A percentile compares a stretch with the other conserved stretches of the same genome.
Evolutionary conservation across 1,284 basidiomycete genomes (phyloP).

Genomic region (Chalciporus sp.): DNA sequence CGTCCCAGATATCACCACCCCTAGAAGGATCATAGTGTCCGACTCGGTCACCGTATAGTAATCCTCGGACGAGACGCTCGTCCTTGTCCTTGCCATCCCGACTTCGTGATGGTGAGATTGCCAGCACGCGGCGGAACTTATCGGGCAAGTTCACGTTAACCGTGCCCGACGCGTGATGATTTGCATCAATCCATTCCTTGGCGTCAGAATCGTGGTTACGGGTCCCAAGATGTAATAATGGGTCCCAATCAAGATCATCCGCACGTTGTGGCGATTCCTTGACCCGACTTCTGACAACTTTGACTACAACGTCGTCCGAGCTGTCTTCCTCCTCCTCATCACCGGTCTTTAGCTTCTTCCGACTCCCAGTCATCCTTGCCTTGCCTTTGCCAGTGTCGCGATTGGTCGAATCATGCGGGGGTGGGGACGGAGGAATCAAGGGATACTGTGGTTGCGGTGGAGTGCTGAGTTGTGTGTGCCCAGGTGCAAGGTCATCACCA

Average conservation of each 20-base stretch:
- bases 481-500: neutral
- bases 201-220: conserved; percentile 35
- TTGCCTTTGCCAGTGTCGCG: conserved; percentile 41
- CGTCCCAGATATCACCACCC: conserved; percentile 76
- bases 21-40: conserved; percentile 59
- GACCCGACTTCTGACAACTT: conserved; percentile 18
- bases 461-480: neutral
- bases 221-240: conserved; percentile 41
- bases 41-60: conserved; percentile 60
- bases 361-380: conserved; percentile 37
- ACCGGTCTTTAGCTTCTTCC: conserved; percentile 45
- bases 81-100: conserved; percentile 53
- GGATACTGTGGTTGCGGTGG: conserved; percentile 9
- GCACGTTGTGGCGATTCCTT: conserved; percentile 12
- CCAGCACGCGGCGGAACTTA: conserved; percentile 61
- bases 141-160: conserved; percentile 67
- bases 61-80: conserved; percentile 54
- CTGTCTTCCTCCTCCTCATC: conserved; percentile 36
- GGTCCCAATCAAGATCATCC: conserved; percentile 43
- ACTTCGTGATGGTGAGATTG: conserved; percentile 50
- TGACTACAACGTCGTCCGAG: conserved; percentile 24
- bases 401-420: conserved; percentile 40
- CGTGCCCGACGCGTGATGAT: conserved; percentile 30
- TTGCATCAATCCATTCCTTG: conserved; percentile 26
- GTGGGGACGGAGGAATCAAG: conserved; percentile 68